Evolutionary conservation across 805 yeast genomes (phyloP).

Genomic region (Saccharomyces kudriavzevii): DNA sequence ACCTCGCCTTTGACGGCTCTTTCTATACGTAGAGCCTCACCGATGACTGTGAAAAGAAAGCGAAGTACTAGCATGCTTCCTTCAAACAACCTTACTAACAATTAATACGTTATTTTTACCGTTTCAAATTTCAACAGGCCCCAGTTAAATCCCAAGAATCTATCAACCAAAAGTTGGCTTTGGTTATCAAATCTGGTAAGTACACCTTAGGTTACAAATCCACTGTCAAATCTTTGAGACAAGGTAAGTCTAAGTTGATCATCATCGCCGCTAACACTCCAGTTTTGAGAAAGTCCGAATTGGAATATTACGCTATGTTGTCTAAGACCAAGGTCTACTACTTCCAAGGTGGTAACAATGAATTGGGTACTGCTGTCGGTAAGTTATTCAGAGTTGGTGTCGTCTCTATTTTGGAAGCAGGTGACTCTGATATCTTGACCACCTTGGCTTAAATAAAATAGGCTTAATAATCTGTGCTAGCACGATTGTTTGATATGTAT

Average conservation of each 20-base stretch:
- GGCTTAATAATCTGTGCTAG: not conserved
- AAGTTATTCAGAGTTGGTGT: constrained; percentile 99
- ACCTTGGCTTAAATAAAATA: constrained; percentile 34
- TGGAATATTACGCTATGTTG: constrained; percentile 99
- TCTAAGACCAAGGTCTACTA: constrained; percentile 94
- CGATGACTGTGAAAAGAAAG: not conserved
- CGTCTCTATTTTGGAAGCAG: constrained; percentile 91
- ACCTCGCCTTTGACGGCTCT: too few relatives aligned
- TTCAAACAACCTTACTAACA: constrained; percentile 8
- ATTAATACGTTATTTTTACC: constrained; percentile 33
- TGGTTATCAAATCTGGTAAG: constrained; percentile 98
- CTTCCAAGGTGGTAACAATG: constrained; percentile 99
- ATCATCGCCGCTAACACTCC: constrained; percentile 99
- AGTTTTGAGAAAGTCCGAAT: constrained; percentile 98
- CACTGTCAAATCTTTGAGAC: constrained; percentile 95
- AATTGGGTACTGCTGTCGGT: constrained; percentile 99
- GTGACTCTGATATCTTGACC: constrained; percentile 98
- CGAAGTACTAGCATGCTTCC: constrained; percentile 7
- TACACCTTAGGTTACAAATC: constrained; percentile 99
- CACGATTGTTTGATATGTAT: not conserved
- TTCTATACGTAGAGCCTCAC: not conserved
- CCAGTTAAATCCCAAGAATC: constrained; percentile 86
- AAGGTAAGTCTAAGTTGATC: constrained; percentile 97
- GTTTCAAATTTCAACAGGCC: constrained; percentile 49
- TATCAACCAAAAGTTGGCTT: constrained; percentile 96